These are phyloP conservation scores for Leishmania gerbilli DNA, from an alignment of 208 protist genomes.

Conservation along the genomic window DNA sequence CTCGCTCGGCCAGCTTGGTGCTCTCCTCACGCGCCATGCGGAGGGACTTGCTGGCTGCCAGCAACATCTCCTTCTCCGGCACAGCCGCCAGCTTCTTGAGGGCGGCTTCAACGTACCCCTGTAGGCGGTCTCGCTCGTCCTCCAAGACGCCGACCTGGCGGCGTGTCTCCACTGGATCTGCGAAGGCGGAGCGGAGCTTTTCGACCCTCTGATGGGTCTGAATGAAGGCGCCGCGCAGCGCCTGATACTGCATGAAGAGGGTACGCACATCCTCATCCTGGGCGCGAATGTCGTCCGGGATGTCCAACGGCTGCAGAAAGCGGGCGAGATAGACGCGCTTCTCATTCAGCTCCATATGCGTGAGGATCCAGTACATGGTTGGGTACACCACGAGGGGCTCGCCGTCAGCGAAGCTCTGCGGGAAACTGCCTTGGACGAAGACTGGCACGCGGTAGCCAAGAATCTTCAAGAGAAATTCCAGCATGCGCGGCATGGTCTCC, in stretches of 20 bases:
- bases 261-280: conserved; percentile 89
- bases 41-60: conserved; percentile 73
- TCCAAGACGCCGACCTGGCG: conserved; percentile 72
- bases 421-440: conserved; percentile 73
- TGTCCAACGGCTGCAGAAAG: conserved; percentile 86
- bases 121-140: conserved; percentile 75
- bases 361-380: conserved; percentile 89
- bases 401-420: conserved; percentile 68
- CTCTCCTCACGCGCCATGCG: conserved; percentile 78
- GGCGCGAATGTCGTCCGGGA: conserved; percentile 83
- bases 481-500: conserved; percentile 58
- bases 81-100: conserved; percentile 72
- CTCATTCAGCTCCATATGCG: conserved; percentile 82
- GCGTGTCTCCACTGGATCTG: conserved; percentile 77
- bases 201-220: conserved; percentile 85
- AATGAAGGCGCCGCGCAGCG: conserved; percentile 77
- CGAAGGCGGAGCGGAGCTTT: conserved; percentile 61
- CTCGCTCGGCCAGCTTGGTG: conserved; percentile 65
- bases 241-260: conserved; percentile 86
- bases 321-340: conserved; percentile 92
- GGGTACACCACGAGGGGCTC: conserved; percentile 89
- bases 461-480: conserved; percentile 84
- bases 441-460: conserved; percentile 82
- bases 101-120: conserved; percentile 71
- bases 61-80: conserved; percentile 78